A percentile compares a stretch with the other conserved stretches of the same genome.
These are phyloP conservation scores for Corinectria fuckeliana DNA, from an alignment of 2,329 filamentous ascomycete species.

Conservation along the genomic window DNA sequence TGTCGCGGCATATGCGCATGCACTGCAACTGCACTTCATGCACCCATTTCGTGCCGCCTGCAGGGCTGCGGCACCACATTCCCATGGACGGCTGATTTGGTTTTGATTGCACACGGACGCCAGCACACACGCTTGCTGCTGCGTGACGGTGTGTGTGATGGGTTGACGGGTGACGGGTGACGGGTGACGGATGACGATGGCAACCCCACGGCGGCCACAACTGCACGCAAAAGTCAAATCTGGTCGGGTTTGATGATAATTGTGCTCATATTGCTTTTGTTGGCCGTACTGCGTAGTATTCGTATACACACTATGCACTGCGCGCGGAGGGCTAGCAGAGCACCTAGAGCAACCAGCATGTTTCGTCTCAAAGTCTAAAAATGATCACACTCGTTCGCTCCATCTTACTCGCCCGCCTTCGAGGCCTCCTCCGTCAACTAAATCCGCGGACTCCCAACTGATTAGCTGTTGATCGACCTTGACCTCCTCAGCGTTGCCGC, in stretches of 20 bases:
- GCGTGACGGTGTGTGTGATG: neutral
- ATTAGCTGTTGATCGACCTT: neutral
- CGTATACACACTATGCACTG: no score
- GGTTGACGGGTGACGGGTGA: neutral
- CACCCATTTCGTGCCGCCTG: conserved; percentile 17
- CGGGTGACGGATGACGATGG: conserved; percentile 8
- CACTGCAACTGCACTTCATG: conserved; percentile 4
- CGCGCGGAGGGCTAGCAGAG: no score
- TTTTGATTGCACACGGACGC: no score
- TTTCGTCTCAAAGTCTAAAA: conserved; percentile 38
- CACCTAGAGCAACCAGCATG: conserved; percentile 6
- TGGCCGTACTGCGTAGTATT: no score
- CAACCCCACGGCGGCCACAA: neutral
- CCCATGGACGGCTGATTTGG: no score
- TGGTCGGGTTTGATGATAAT: neutral
- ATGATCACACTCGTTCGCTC: conserved; percentile 8
- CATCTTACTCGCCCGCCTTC: conserved; percentile 8
- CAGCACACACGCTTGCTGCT: neutral
- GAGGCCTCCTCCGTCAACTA: neutral
- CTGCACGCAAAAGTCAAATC: neutral
- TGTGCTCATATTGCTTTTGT: neutral
- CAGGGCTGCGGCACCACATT: neutral
- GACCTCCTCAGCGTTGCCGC: neutral
- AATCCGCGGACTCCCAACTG: no score
- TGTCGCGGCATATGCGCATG: neutral